Evolutionary conservation across 2,329 filamentous ascomycete genomes (phyloP), one percentile per base, ranked within the genome.

Genomic region (Fusarium keratoplasticum): DNA sequence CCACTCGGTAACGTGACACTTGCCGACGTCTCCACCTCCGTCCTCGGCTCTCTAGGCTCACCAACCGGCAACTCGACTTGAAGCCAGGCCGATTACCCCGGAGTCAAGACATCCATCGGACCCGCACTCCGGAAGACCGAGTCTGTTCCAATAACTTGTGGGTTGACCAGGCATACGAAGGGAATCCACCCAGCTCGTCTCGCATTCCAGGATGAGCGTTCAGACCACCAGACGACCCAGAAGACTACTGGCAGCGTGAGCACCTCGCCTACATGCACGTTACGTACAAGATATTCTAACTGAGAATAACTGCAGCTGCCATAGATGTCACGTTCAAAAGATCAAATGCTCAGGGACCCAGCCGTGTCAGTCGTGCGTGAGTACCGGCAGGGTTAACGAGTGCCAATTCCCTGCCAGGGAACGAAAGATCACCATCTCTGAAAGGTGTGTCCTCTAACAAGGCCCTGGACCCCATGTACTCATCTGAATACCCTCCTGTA

Each of bases 301-400:
- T 40, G 57, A 16, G 20, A 38, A 22, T 35, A 20, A 8, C 2
- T 10, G 11, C 29, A 80, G 78, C 6, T 86, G 84, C 55, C 82
- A 84, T 70, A 77, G 84, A 69, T 86, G 85, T 59, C 85, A 86
- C 76, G 71, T 80, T 0, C 84, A 86, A 33, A 86, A 87, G 69
- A 85, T 86, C 29, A 86, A 85, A 70, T 86, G 85, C 64, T 86
- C 85, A 0, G 85, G 85, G 1, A 81, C 82, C 5, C 80, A 81
- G 27, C 85, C 85, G 1, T 87, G 85, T 64, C 78, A 74, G 36
- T 82, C 84, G 42, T 86, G 85, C 64, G 76, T 77, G 42, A 71
- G 79, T 8, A 82, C 84, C 1, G 82, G 82, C 5, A 80, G 80
- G 63, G 78, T 80, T 0, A 78, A 79, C 44, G 80, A 83, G 61